Evolutionary conservation across 768 basidiomycete species (phyloP).

Genomic region (Holtermannia corniformis): DNA sequence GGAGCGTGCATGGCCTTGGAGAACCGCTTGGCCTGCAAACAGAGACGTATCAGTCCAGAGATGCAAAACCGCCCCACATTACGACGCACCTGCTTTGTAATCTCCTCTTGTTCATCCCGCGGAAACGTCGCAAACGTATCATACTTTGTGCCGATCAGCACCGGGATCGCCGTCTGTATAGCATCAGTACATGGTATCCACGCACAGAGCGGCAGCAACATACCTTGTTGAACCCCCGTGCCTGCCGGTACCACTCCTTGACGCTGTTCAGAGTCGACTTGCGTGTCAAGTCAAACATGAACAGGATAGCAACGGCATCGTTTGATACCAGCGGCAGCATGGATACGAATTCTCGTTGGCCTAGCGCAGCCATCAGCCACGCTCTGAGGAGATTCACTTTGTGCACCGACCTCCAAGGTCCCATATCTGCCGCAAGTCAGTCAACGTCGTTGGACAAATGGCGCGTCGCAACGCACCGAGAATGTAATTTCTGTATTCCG

Average conservation of each 20-base stretch:
- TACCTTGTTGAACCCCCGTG: slow-evolving; percentile 97
- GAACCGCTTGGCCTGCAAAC: slow-evolving; percentile 79
- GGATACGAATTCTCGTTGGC: slow-evolving; percentile 96
- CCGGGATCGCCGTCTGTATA: slow-evolving; percentile 95
- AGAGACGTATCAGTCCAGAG: not conserved
- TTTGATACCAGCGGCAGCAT: slow-evolving; percentile 98
- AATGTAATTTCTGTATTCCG: slow-evolving; percentile 98
- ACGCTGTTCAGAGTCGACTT: slow-evolving; percentile 97
- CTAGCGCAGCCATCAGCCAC: slow-evolving; percentile 11
- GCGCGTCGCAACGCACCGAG: slow-evolving; percentile 47
- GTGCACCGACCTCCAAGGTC: slow-evolving; percentile 69
- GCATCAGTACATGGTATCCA: not conserved
- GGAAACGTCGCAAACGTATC: slow-evolving; percentile 94
- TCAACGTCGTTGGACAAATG: not conserved
- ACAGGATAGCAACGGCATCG: slow-evolving; percentile 97
- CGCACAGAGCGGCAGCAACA: not conserved
- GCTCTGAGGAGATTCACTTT: too few relatives aligned
- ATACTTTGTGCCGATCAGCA: slow-evolving; percentile 96
- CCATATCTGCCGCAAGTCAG: slow-evolving; percentile 57
- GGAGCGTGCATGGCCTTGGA: slow-evolving; percentile 99
- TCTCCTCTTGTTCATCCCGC: slow-evolving; percentile 96
- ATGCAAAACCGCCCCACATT: slow-evolving; percentile 15
- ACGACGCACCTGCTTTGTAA: slow-evolving; percentile 74
- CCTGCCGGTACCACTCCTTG: slow-evolving; percentile 99
- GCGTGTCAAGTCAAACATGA: slow-evolving; percentile 98